phyloP scores from a whole-genome alignment of 805 yeast species.

The Saturnispora dispora region DNA sequence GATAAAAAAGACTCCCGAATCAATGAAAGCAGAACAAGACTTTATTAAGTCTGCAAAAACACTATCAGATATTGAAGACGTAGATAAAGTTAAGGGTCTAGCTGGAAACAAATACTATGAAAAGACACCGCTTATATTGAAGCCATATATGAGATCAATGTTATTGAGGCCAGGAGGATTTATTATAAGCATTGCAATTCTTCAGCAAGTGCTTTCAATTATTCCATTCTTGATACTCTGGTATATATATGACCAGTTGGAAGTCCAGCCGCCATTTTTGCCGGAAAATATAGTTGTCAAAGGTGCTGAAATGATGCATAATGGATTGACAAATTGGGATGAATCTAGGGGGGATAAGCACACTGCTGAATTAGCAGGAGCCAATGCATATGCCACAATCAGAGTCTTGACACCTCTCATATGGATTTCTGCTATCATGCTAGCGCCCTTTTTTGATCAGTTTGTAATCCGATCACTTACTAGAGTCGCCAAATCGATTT shows the following conservation, averaged over 20 bases:
- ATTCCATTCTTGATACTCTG: constrained; percentile 44
- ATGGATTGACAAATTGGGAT: constrained; percentile 25
- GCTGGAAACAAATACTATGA: constrained; percentile 26
- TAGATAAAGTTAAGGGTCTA: constrained; percentile 17
- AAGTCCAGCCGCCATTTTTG: constrained; percentile 35
- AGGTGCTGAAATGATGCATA: constrained; percentile 38
- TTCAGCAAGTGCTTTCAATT: constrained; percentile 47
- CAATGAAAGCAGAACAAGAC: constrained; percentile 11
- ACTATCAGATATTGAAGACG: constrained; percentile 17
- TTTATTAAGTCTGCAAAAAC: constrained; percentile 12
- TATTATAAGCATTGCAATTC: constrained; percentile 38
- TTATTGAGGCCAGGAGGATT: constrained; percentile 28
- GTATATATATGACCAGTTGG: constrained; percentile 38
- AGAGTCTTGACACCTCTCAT: constrained; percentile 21
- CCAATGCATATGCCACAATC: constrained; percentile 29
- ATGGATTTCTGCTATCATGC: constrained; percentile 24
- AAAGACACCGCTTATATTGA: constrained; percentile 23
- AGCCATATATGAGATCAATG: constrained; percentile 26
- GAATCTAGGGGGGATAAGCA: constrained; percentile 22
- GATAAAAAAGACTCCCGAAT: constrained; percentile 13
- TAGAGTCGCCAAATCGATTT: constrained; percentile 14
- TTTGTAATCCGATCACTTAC: constrained; percentile 26
- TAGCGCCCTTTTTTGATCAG: constrained; percentile 30
- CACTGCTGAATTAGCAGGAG: constrained; percentile 26
- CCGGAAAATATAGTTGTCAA: constrained; percentile 42